Percentiles rank a stretch among this genome's conserved stretches.
Conservation (phyloP, 352 stramenopile species). For the Albugo laibachii region DNA sequence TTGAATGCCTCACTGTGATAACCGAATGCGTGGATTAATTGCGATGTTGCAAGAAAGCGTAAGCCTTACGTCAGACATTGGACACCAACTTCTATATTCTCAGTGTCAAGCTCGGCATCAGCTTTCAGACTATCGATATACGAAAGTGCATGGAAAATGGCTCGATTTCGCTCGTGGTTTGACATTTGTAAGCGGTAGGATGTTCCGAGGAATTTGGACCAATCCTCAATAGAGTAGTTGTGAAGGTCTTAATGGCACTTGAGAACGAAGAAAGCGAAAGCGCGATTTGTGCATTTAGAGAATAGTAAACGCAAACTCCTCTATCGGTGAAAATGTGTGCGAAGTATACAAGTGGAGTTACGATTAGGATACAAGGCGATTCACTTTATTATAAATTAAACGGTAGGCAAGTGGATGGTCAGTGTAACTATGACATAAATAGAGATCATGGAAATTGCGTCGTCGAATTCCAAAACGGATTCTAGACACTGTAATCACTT, state of each 20-base stretch:
- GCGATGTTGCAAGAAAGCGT: not conserved
- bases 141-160: slow-evolving; percentile 47
- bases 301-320: too few species aligned
- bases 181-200: too few species aligned
- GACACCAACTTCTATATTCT: slow-evolving; percentile 47
- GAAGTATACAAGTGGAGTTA: too few species aligned
- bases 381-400: too few species aligned
- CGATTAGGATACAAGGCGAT: too few species aligned
- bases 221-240: not conserved
- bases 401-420: slow-evolving; percentile 23
- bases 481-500: not conserved
- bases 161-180: slow-evolving; percentile 14
- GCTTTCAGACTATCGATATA: slow-evolving; percentile 51
- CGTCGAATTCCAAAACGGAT: slow-evolving; percentile 10
- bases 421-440: slow-evolving; percentile 63
- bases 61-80: slow-evolving; percentile 30
- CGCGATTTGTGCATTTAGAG: too few species aligned
- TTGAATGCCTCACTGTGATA: slow-evolving; percentile 40
- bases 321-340: too few species aligned
- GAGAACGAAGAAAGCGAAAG: too few species aligned
- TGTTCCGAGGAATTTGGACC: not conserved
- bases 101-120: slow-evolving; percentile 21
- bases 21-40: not conserved
- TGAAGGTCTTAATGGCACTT: too few species aligned
- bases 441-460: slow-evolving; percentile 17